Base-by-base conservation (phyloP, 768 basidiomycete species). In the Inosperma sp. region DNA sequence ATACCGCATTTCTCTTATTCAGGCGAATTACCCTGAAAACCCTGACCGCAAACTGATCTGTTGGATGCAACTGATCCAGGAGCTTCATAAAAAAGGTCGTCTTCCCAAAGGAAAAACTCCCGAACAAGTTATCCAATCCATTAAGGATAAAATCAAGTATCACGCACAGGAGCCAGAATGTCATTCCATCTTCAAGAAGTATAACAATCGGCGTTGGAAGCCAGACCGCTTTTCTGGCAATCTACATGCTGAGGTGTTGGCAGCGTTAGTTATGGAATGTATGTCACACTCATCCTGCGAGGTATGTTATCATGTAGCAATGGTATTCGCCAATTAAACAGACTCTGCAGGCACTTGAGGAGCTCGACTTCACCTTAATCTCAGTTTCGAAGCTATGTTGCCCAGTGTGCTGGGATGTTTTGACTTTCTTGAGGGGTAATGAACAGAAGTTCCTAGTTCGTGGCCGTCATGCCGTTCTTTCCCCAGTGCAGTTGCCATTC, bases 401-500 rank as follows among this genome's bases (percentile, higher is more conserved):
- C n/a, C 30, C 30, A 31, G n/a, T 41, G 40, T 41, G 40, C 40
- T 41, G 40, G 40, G 23, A 41, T 16, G 9, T 21, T 22, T 25
- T 26, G 23, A n/a, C 23, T n/a, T 7, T 26, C 21, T 10, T 41
- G 23, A 41, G 40, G 40, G n/a, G n/a, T n/a, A n/a, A n/a, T n/a
- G n/a, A n/a, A n/a, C n/a, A n/a, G n/a, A n/a, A 41, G 5, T 26
- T 41, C 40, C 7, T 1, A 7, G 23, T 41, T 41, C 12, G n/a
- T 41, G 40, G 23, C 40, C 21, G 6, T 9, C 40, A 41, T 41
- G 2, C 23, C 5, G 40, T 41, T n/a, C 40, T 41, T 26, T 41
- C 40, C 17, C 40, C 40, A 41, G 40, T 41, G 25, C 40, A 41
- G 40, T 41, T 41, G 40, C 40, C 40, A n/a, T n/a, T n/a, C n/a